Evolutionary conservation across 2,329 filamentous ascomycete species (phyloP), one percentile per base, ranked within the genome.

Genomic region (Phialocephala subalpina): DNA sequence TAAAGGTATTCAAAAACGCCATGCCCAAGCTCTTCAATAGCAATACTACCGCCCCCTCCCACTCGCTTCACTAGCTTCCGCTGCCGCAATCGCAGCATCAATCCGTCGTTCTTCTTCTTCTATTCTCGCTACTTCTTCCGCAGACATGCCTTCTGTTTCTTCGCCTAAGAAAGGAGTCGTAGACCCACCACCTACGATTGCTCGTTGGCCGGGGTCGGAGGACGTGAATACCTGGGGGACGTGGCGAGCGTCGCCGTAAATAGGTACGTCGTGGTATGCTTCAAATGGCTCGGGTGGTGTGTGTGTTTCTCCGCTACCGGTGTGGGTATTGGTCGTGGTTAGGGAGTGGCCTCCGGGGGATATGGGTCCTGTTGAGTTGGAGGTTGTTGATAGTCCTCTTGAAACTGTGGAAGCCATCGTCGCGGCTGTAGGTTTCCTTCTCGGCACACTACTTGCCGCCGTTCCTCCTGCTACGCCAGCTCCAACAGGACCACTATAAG

Each of bases 41-140:
- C 35, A 49, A 36, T 11, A 40, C 27, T 27, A 47, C n/a, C 33
- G 9, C 20, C 65, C 53, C 45, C 52, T 63, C 62, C 68, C 58
- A 42, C 69, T 58, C 25, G 29, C 29, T 33, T 33, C 29, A 33
- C 29, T 33, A 33, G 29, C 29, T 33, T 64, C 73, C 20, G 73
- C 71, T 35, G 72, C 73, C 49, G 72, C 73, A 61, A 75, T 75
- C 36, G 73, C 73, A 47, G 68, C 70, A 63, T 75, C 73, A 22
- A 75, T 75, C 58, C 69, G 72, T 63, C 73, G 69, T 69, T 76
- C 74, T 55, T 76, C 74, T 25, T 76, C 74, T 42, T 75, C 74
- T 57, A 73, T 59, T 63, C 69, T 65, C 61, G 67, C 69, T 2
- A 72, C 49, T 55, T 76, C 74, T 7, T 74, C 74, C 0, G 67